Percentiles rank a stretch among this genome's conserved stretches.
Evolutionary conservation across 768 basidiomycete species (phyloP).

Genomic region (Termitomyces titanicus): DNA sequence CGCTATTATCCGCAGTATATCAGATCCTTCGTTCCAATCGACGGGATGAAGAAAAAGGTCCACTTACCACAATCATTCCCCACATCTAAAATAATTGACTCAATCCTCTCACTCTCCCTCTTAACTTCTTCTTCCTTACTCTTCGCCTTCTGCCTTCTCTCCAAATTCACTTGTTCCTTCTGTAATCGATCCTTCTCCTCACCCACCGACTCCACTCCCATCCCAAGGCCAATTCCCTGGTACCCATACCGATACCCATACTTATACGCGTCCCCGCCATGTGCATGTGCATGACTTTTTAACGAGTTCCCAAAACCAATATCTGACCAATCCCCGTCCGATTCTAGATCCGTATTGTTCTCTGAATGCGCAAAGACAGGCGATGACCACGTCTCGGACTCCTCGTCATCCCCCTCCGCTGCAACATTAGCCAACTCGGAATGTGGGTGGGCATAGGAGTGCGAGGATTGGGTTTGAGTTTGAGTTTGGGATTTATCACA

Average conservation of each 20-base stretch:
- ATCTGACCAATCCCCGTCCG: slow-evolving; percentile 8
- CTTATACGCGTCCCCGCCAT: not conserved
- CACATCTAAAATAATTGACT: slow-evolving; percentile 54
- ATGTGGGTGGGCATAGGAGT: not conserved
- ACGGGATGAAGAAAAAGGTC: too few species aligned
- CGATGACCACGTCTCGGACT: slow-evolving; percentile 31
- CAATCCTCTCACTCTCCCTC: slow-evolving; percentile 29
- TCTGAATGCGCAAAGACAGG: slow-evolving; percentile 38
- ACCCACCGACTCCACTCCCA: slow-evolving; percentile 2
- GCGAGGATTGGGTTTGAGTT: not conserved
- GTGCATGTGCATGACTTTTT: slow-evolving; percentile 11
- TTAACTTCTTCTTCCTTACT: slow-evolving; percentile 12
- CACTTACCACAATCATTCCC: slow-evolving; percentile 21
- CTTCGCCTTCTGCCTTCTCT: slow-evolving; percentile 17
- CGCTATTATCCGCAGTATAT: slow-evolving; percentile 28
- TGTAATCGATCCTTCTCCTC: slow-evolving; percentile 12
- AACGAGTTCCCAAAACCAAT: not conserved
- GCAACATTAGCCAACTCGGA: not conserved
- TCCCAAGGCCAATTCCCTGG: slow-evolving; percentile 12
- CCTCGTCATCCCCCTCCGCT: not conserved
- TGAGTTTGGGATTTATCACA: not conserved
- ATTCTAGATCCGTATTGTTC: slow-evolving; percentile 6
- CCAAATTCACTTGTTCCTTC: slow-evolving; percentile 12
- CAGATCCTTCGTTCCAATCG: not conserved
- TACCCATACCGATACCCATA: slow-evolving; percentile 25